phyloP scores from a whole-genome alignment of 345 rosid genomes.

The Populus nigra region DNA sequence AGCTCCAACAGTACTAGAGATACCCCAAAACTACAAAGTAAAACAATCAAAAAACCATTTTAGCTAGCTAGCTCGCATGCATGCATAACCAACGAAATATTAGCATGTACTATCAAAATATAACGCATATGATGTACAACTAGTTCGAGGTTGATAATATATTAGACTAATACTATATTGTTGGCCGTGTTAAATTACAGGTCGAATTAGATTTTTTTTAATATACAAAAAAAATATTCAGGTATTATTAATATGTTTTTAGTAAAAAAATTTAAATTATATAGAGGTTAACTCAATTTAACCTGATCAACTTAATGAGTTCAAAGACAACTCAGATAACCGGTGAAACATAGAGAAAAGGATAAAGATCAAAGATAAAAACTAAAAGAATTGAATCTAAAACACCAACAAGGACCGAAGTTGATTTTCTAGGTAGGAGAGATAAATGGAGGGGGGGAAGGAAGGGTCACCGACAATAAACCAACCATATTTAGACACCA shows the following conservation, averaged over 20 bases:
- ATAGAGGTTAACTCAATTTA: rapidly evolving
- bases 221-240: neutral
- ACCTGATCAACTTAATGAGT: rapidly evolving
- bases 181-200: rapidly evolving
- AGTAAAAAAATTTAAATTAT: no score
- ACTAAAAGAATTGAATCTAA: no score
- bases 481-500: no score
- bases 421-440: no score
- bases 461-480: no score
- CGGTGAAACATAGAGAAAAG: rapidly evolving
- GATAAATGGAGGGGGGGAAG: no score
- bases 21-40: no score
- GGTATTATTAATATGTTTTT: no score
- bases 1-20: no score
- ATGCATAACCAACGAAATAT: neutral
- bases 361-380: rapidly evolving
- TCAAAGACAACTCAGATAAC: no score
- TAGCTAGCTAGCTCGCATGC: neutral
- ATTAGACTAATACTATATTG: neutral
- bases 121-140: neutral
- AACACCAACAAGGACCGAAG: no score
- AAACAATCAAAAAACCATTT: neutral
- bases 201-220: neutral
- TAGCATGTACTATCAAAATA: neutral
- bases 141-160: neutral